Evolutionary conservation across 345 rosid species (phyloP).

Genomic region (Bruguiera gymnorhiza): DNA sequence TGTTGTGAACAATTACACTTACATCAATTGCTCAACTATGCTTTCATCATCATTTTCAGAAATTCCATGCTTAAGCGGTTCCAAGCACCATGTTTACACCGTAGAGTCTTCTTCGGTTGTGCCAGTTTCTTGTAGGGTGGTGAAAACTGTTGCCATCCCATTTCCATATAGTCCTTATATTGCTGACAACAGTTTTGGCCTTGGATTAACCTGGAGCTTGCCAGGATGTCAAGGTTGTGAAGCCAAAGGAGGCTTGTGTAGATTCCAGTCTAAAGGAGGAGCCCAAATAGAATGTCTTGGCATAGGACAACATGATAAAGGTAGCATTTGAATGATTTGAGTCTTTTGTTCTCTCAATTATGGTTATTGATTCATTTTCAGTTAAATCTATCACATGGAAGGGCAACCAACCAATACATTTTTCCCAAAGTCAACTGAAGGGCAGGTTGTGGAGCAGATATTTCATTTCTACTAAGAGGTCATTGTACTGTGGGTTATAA

Average conservation of each 20-base stretch:
- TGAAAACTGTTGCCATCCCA: conserved; percentile 56
- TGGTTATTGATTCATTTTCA: too few relatives aligned
- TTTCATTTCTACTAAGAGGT: too few relatives aligned
- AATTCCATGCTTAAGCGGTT: conserved; percentile 54
- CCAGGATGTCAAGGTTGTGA: conserved; percentile 18
- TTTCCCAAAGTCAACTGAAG: too few relatives aligned
- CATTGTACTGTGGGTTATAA: too few relatives aligned
- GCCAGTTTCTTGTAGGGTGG: conserved; percentile 37
- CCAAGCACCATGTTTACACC: conserved; percentile 40
- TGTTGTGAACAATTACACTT: conserved; percentile 42
- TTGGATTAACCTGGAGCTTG: conserved; percentile 52
- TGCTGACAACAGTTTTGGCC: conserved; percentile 54
- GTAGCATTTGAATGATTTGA: neutral
- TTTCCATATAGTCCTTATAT: conserved; percentile 51
- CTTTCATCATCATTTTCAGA: conserved; percentile 27
- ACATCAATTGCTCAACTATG: conserved; percentile 50
- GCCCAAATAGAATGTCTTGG: too few relatives aligned
- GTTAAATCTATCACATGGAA: too few relatives aligned
- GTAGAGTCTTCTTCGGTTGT: conserved; percentile 22
- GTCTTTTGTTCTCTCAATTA: too few relatives aligned
- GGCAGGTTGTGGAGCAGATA: too few relatives aligned
- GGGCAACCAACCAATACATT: too few relatives aligned
- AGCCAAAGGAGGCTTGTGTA: neutral
- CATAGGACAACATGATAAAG: conserved; percentile 2
- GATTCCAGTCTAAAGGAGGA: conserved; percentile 1